Base-by-base conservation (phyloP, 1,284 basidiomycete genomes). In the Sanguinoderma infundibulare region DNA sequence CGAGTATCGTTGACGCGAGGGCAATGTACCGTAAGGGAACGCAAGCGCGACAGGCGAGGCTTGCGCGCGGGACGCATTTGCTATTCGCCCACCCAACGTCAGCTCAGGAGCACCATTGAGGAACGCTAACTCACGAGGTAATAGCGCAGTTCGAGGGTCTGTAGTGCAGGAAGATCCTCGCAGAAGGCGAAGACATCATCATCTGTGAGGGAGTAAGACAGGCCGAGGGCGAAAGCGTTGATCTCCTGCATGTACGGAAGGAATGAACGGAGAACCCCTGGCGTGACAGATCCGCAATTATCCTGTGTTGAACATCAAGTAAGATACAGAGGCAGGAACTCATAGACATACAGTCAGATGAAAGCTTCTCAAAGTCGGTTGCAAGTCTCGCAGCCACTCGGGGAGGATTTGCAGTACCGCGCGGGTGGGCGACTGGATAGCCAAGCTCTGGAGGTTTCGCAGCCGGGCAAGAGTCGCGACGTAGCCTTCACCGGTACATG, bases 241-340 rank as follows among this genome's bases (percentile, higher is more conserved):
- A 69, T 54, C 3, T 72, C 59, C 15, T 70, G 61, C 2, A 83
- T 55, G 32, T 75, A 71, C 0, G 79, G 78, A 5, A 77, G 12
- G 57, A 84, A 73, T 0, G 77, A 76, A 17, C 73, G 78, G 4
- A 86, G 71, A 3, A 85, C 80, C 2, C 83, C 83, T 5, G 84
- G 84, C 0, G 84, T 85, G n/a, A 86, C 73, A 4, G 84, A 86
- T 4, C 84, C 84, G 66, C 84, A 86, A 59, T 84, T 82, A 40
- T 76, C 75, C 84, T 86, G 55, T 24, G 60, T 14, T 28, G 20
- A 26, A 32, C 2, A 12, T 28, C 3, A 20, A 14, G 36, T 15
- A 42, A 28, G 1, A 42, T 30, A 34, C 20, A 7, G 38, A 22
- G 52, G 54, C 61, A 44, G 17, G 7, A 50, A 12, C 2, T 14